Conservation (phyloP, 2,329 filamentous ascomycete species). For the Aspergillus fischeri region DNA sequence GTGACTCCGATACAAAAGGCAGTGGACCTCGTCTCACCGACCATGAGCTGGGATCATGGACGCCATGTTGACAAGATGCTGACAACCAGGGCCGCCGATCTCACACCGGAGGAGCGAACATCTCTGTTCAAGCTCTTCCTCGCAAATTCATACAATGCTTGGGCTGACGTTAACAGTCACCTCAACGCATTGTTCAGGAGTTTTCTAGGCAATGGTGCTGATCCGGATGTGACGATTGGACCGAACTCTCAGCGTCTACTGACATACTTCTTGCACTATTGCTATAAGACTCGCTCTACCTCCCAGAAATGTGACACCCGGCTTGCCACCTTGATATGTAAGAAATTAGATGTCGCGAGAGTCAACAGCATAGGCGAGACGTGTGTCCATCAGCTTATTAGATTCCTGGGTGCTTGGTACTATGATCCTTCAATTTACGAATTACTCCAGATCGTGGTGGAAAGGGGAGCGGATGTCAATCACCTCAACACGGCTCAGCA, state of each 20-base stretch:
- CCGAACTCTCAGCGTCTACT: background rate
- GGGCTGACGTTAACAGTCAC: background rate
- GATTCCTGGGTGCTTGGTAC: background rate
- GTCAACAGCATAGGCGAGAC: background rate
- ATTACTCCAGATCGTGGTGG: background rate
- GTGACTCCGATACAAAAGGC: background rate
- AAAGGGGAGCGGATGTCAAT: background rate
- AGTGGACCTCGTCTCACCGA: background rate
- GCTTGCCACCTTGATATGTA: background rate
- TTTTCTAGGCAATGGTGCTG: background rate
- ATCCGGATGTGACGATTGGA: background rate
- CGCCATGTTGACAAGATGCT: background rate
- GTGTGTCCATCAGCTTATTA: background rate
- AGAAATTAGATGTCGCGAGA: background rate
- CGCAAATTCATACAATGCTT: background rate
- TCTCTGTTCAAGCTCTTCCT: background rate
- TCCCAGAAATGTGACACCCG: background rate
- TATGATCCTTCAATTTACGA: background rate
- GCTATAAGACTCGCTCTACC: background rate
- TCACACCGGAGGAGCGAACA: background rate
- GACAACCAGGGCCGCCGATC: background rate
- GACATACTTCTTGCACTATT: background rate
- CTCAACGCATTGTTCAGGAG: background rate
- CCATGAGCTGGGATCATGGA: background rate
- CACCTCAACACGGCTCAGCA: background rate